Evolutionary conservation across 2,329 filamentous ascomycete species (phyloP), one percentile per base, ranked within the genome.

Genomic region (Periconia digitata): DNA sequence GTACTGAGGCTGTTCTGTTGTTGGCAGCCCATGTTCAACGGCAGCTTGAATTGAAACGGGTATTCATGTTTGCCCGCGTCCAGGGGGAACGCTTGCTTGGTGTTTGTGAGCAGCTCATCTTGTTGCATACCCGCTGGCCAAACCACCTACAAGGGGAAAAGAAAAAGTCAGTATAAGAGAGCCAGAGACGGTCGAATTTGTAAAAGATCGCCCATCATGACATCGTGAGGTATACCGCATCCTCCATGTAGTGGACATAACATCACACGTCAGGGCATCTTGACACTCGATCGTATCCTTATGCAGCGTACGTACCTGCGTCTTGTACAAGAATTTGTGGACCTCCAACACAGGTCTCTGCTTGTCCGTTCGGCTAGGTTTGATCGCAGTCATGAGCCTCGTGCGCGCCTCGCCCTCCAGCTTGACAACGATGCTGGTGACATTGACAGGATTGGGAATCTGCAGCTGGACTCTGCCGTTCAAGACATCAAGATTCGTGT

Each of bases 391-490:
- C 67, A 71, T 75, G 68, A 90, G 72, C 37, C 86, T 79, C 5
- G 88, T 92, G 53, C 80, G 80, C 40, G 85, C 85, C 72, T 94
- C 88, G 58, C 89, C 89, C 66, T 94, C 89, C 24, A 94, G 82
- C 75, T 94, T 94, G 63, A 92, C 88, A 32, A 90, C 78, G 54
- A 94, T 85, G 34, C 69, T 72, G 47, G 71, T 72, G 24, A 82
- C 69, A 55, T 74, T 76, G 45, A 71, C 73, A 18, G 72, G 71
- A 56, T 70, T 76, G 6, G 67, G 63, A 17, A 74, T 70, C 32
- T 74, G 66, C 39, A 82, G 59, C 8, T 73, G 51, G 20, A 81
- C 74, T 49, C 70, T 71, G 45, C 89, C 89, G 23, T 77, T 79
- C 50, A 94, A 80, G 52, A 81, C 74, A 70, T 92, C 89, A 60